Evolutionary conservation across 345 rosid genomes (phyloP), one percentile per base, ranked within the genome.

Genomic region (Brassica rapa): DNA sequence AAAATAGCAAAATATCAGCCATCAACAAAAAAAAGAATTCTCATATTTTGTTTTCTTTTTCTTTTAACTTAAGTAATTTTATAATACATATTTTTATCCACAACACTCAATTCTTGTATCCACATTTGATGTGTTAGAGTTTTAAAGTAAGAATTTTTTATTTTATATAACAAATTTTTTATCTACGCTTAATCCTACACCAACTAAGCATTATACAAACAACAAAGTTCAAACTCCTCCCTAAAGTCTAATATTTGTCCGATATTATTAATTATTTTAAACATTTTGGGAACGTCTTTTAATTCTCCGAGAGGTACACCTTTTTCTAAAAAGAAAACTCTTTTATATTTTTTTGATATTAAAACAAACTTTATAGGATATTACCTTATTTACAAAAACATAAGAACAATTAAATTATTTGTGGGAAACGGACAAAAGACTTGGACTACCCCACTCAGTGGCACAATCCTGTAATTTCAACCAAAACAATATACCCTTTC

Each of bases 391-490:
- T 64, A 69, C 19, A 4, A 23, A 67, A 35, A 23, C 23, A 53
- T 8, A 60, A 16, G 11, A 19, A 0, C 23, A 30, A 72, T 33
- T 16, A 56, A 64, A 70, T 64, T 41, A 80, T 73, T 79, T 43
- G 59, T 71, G 74, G 77, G 75, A 80, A 80, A 62, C 35, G 65
- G 86, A 84, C 86, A 80, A 77, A 80, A 80, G 80, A 56, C 72
- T 80, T 75, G 72, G 80, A 70, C 76, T 80, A 75, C 83, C 83
- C 79, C 83, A 80, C 83, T 75, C 80, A 80, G 83, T 70, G 83
- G 83, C 80, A 75, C 62, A 70, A 74, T 64, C 83, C 62, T 60
- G 83, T 80, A 80, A 80, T 80, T 74, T 56, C 9, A 0, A 80
- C 56, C 43, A 15, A 64, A 66, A 70, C 64, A 63, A 29, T 6